Evolutionary conservation across 2,329 filamentous ascomycete genomes (phyloP), one percentile per base, ranked within the genome.

Genomic region (Ambrosiella beaveri): DNA sequence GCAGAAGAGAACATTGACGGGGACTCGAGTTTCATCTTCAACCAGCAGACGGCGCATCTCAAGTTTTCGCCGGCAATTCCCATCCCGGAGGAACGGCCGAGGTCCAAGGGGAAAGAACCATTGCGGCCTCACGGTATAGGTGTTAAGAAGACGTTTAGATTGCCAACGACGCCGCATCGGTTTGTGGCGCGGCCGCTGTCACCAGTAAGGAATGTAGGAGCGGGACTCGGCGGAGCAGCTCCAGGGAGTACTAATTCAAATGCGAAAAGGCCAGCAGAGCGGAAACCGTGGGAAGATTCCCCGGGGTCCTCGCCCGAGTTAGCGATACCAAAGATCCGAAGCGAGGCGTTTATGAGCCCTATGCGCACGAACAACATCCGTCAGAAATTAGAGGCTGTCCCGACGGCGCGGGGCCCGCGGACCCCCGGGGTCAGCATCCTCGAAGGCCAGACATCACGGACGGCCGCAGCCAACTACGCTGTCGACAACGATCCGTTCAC

Each of bases 131-230:
- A 86, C 60, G 77, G 97, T n/a, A 80, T 27, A 4, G 27, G 27
- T 4, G 27, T 95, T 4, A 90, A 97, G 74, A 96, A 94, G 71
- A 96, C 86, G 59, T 98, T 95, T 73, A 87, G 91, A 38, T 77
- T 98, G 27, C 88, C 94, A 69, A 88, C 91, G 5, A 98, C 93
- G 8, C 93, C 93, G 0, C 83, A 84, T 82, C 65, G 66, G 68
- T 2, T 63, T 69, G 2, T 65, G 68, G 38, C 72, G 71, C 40
- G 68, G 74, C 49, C 76, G 74, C 7, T 54, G n/a, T 60, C 59
- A 17, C 59, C 59, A 5, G 44, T 54, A 13, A 60, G 58, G 35
- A 27, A 27, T 27, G 27, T 4, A 5, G 27, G 27, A 27, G 49
- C 7, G 17, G 19, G 15, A 50, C n/a, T 36, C 37, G 39, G 19